A percentile compares a stretch with the other conserved stretches of the same genome.
Evolutionary conservation across 768 basidiomycete genomes (phyloP).

Genomic region (Astraeus odoratus): DNA sequence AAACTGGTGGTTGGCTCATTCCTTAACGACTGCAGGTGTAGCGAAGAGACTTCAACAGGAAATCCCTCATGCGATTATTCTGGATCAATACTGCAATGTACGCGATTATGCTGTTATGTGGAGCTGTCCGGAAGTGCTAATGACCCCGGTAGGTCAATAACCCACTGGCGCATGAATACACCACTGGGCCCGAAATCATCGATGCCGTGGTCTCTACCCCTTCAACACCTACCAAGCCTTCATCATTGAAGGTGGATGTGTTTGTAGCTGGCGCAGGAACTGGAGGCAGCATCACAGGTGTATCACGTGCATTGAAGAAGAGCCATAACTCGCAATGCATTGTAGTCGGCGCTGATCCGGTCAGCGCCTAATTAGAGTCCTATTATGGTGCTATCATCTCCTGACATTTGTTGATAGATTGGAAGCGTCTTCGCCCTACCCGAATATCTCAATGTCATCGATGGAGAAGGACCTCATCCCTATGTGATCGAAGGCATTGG

Average conservation of each 20-base stretch:
- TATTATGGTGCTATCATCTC: background rate
- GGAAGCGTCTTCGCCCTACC: conserved; percentile 86
- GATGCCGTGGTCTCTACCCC: conserved; percentile 64
- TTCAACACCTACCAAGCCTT: conserved; percentile 48
- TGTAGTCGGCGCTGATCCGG: conserved; percentile 91
- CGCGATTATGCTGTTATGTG: conserved; percentile 17
- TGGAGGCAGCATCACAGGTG: conserved; percentile 88
- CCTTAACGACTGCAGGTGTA: conserved; percentile 82
- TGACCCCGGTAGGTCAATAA: conserved; percentile 55
- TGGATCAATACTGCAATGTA: conserved; percentile 87
- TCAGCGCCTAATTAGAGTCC: conserved; percentile 31
- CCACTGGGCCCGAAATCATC: conserved; percentile 90
- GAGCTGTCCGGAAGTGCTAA: background rate
- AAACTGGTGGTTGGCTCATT: conserved; percentile 59
- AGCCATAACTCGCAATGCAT: conserved; percentile 64
- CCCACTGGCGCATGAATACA: conserved; percentile 83
- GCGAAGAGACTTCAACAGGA: conserved; percentile 71
- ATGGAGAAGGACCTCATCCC: conserved; percentile 31
- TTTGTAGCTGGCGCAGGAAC: conserved; percentile 88
- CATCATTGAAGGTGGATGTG: conserved; percentile 72
- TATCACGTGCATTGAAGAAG: conserved; percentile 77
- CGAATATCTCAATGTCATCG: conserved; percentile 47
- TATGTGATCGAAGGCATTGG: conserved; percentile 97
- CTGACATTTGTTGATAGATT: conserved; percentile 37
- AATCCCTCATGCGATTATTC: conserved; percentile 81